A percentile compares a stretch with the other conserved stretches of the same genome.
Evolutionary conservation across 257 asterid genomes (phyloP).

Genomic region (Solanum raphanifolium): DNA sequence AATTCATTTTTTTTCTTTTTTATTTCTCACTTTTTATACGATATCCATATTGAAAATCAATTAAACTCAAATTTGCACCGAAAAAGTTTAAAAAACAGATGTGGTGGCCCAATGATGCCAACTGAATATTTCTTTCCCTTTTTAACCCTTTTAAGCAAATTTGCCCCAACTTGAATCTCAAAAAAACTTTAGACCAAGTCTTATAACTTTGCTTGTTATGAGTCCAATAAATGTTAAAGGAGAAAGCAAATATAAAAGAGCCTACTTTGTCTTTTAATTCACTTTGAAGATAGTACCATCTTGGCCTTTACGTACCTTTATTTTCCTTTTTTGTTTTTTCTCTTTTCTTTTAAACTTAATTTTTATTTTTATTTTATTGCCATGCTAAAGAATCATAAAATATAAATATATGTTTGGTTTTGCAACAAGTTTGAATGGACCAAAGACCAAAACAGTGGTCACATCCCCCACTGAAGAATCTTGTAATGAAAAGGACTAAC

Average conservation of each 20-base stretch:
- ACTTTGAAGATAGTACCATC: neutral
- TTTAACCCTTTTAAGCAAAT: constrained; percentile 4
- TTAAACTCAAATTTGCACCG: neutral
- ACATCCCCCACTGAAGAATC: constrained; percentile 34
- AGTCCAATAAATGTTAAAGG: constrained; percentile 3
- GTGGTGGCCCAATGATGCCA: neutral
- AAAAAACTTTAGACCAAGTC: constrained; percentile 18
- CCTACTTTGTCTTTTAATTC: constrained; percentile 1
- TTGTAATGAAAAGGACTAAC: constrained; percentile 50
- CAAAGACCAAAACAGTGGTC: constrained; percentile 48
- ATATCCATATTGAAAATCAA: neutral
- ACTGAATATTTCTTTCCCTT: constrained; percentile 2
- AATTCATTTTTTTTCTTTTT: neutral
- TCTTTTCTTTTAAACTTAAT: neutral
- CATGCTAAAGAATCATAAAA: constrained; percentile 23
- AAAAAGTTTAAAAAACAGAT: neutral
- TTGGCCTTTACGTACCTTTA: neutral
- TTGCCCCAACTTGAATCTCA: constrained; percentile 11
- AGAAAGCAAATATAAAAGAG: neutral
- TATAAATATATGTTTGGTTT: constrained; percentile 18
- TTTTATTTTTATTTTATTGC: neutral
- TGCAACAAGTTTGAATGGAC: constrained; percentile 44
- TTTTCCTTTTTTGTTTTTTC: neutral
- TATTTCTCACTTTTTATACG: neutral
- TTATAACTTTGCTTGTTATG: neutral